Evolutionary conservation across 2,329 filamentous ascomycete species (phyloP).

Genomic region (Colletotrichum sp.): DNA sequence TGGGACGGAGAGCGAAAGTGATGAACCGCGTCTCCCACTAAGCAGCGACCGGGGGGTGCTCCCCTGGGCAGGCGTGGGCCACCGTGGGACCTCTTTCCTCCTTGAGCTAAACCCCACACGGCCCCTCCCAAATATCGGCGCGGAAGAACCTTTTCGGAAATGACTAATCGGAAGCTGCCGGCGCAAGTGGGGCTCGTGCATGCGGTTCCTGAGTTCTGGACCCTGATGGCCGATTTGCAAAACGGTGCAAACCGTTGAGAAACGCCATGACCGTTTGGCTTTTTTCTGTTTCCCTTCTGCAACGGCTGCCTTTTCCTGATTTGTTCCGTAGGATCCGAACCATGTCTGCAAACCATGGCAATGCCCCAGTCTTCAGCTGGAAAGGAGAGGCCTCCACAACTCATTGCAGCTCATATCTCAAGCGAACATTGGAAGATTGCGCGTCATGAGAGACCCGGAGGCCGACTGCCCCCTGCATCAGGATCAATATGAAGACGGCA

Average conservation of each 20-base stretch:
- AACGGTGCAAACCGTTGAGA: neutral
- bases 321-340: neutral
- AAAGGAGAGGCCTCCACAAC: neutral
- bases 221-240: neutral
- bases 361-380: neutral
- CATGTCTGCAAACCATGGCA: neutral
- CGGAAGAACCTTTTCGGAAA: neutral
- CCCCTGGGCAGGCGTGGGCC: neutral
- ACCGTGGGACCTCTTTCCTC: conserved; percentile 4
- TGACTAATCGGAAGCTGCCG: conserved; percentile 8
- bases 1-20: conserved; percentile 1
- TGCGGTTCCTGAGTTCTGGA: neutral
- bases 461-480: neutral
- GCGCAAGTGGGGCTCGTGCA: neutral
- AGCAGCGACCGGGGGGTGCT: neutral
- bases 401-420: conserved; percentile 1
- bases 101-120: conserved; percentile 7
- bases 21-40: conserved; percentile 12
- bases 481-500: neutral
- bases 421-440: conserved; percentile 1
- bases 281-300: neutral
- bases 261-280: neutral
- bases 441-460: conserved; percentile 13
- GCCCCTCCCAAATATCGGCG: conserved; percentile 6
- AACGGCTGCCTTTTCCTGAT: neutral